These are phyloP conservation scores for Naematelia encephala DNA, from an alignment of 768 basidiomycete species.

Conservation along the genomic window DNA sequence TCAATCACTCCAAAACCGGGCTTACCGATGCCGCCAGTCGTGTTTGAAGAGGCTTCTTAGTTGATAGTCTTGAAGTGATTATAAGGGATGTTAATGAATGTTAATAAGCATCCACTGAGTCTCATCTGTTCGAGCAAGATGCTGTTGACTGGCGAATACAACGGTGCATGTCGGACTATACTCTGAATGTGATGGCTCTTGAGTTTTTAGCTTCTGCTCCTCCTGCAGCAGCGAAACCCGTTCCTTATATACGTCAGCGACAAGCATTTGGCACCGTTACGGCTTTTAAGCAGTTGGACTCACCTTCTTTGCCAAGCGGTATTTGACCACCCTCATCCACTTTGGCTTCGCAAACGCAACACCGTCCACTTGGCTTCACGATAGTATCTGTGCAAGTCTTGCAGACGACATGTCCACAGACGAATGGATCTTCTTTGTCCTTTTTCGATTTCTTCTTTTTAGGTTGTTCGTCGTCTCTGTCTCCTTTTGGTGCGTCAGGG, in stretches of 20 bases:
- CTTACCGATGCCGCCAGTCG: not conserved
- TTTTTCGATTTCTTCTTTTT: conserved; percentile 43
- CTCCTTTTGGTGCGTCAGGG: conserved; percentile 4
- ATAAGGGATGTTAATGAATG: too few species aligned
- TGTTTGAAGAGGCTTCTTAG: not conserved
- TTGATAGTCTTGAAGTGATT: too few species aligned
- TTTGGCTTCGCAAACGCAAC: conserved; percentile 75
- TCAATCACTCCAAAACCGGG: conserved; percentile 1
- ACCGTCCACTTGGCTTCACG: conserved; percentile 71
- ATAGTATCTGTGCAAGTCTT: conserved; percentile 86
- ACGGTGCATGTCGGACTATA: conserved; percentile 2
- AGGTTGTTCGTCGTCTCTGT: conserved; percentile 16
- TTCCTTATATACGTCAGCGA: conserved; percentile 12
- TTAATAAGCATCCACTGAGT: too few species aligned
- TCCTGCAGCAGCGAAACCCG: conserved; percentile 22
- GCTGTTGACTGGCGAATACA: not conserved
- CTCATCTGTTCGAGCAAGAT: too few species aligned
- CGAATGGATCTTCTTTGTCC: conserved; percentile 34
- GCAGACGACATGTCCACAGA: conserved; percentile 86
- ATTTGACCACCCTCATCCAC: conserved; percentile 69
- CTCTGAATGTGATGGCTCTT: conserved; percentile 2
- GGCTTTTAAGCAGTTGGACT: conserved; percentile 33
- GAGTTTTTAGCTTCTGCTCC: conserved; percentile 20
- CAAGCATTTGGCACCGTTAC: not conserved
- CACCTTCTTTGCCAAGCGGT: conserved; percentile 84